Percentiles rank a stretch among this genome's conserved stretches.
Conservation (phyloP, 352 stramenopile species). For the Pythium myriotylum region DNA sequence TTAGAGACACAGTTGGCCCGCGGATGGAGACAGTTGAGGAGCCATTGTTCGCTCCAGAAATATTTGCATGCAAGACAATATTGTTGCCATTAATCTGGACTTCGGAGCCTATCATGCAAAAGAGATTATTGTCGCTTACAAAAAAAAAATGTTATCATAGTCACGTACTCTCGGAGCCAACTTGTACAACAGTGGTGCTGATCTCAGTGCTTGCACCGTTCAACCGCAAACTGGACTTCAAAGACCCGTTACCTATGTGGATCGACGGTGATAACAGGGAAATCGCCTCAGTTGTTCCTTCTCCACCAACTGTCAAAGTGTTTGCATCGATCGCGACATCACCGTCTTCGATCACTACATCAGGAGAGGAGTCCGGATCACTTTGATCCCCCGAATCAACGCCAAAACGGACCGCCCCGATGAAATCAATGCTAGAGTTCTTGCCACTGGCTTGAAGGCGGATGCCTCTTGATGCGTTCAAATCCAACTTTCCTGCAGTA, state of each 20-base stretch:
- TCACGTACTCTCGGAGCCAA: constrained; percentile 17
- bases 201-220: constrained; percentile 9
- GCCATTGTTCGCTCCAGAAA: too few relatives aligned
- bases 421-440: constrained; percentile 16
- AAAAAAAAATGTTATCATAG: too few relatives aligned
- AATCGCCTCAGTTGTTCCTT: constrained; percentile 14
- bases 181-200: not conserved
- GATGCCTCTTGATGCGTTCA: constrained; percentile 17
- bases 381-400: not conserved
- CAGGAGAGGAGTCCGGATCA: not conserved
- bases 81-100: too few relatives aligned
- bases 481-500: constrained; percentile 10
- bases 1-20: too few relatives aligned
- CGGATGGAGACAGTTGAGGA: too few relatives aligned
- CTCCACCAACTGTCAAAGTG: constrained; percentile 19
- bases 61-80: too few relatives aligned
- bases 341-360: constrained; percentile 15
- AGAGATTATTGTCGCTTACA: too few relatives aligned
- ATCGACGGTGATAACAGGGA: constrained; percentile 13
- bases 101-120: too few relatives aligned
- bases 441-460: not conserved
- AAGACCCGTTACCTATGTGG: constrained; percentile 18
- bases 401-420: constrained; percentile 20
- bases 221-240: constrained; percentile 1
- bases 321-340: constrained; percentile 17